A percentile compares a stretch with the other conserved stretches of the same genome.
Conservation (phyloP, 495 filamentous ascomycete species). For the Aspergillus heteromorphus region DNA sequence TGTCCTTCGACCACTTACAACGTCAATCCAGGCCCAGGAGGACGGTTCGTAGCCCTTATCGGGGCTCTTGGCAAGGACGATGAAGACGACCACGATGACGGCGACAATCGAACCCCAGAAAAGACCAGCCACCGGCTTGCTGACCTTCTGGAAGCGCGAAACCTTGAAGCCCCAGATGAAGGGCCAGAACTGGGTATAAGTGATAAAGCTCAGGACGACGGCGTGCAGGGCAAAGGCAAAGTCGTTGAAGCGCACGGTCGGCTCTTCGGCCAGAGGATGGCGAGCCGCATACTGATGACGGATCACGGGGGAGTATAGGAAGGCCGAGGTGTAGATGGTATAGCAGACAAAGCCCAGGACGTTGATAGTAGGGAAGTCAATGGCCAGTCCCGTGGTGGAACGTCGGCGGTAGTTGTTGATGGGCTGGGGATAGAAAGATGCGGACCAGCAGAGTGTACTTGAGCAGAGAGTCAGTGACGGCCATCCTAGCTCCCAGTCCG, state of each 20-base stretch:
- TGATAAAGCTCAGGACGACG: conserved; percentile 58
- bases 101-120: conserved; percentile 59
- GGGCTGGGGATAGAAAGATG: conserved; percentile 90
- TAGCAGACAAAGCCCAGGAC: conserved; percentile 78
- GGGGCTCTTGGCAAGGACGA: conserved; percentile 47
- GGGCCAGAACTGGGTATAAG: conserved; percentile 68
- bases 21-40: conserved; percentile 73
- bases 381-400: conserved; percentile 74
- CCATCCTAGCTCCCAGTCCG: background rate
- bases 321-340: conserved; percentile 61
- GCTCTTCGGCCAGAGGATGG: conserved; percentile 61
- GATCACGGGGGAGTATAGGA: conserved; percentile 74
- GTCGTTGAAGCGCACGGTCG: conserved; percentile 87
- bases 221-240: conserved; percentile 81
- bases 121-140: conserved; percentile 59
- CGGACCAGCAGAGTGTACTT: conserved; percentile 68
- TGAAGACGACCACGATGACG: conserved; percentile 48
- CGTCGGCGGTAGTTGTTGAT: conserved; percentile 67
- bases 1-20: conserved; percentile 48
- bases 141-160: conserved; percentile 48
- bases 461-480: background rate
- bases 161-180: conserved; percentile 70
- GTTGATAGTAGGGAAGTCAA: conserved; percentile 84
- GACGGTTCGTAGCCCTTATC: conserved; percentile 49
- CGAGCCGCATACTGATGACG: conserved; percentile 79